Percentiles rank a stretch among this genome's conserved stretches.
Evolutionary conservation across 306 rosid genomes (phyloP).

Genomic region (Acmispon strigosus): DNA sequence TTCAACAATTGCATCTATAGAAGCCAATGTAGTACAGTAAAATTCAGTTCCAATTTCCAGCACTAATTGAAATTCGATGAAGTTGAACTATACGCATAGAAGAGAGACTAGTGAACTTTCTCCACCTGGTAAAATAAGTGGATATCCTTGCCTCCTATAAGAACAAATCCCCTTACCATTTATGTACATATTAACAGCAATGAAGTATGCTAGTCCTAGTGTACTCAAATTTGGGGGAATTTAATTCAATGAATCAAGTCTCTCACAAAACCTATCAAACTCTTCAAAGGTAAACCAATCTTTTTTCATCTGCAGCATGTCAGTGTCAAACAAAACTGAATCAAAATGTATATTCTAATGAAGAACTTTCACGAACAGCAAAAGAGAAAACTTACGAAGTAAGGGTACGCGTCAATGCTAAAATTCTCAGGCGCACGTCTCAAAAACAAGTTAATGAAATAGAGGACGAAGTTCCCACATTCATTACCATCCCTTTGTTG

Average conservation of each 20-base stretch:
- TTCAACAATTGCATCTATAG: background rate
- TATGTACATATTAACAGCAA: background rate
- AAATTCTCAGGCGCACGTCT: constrained; percentile 53
- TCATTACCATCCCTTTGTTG: constrained; percentile 66
- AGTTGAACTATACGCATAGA: background rate
- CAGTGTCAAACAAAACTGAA: constrained; percentile 19
- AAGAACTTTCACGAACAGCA: background rate
- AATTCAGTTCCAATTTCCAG: background rate
- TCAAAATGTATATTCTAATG: background rate
- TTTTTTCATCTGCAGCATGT: constrained; percentile 57
- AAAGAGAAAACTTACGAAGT: constrained; percentile 52
- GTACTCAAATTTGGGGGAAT: constrained; percentile 11
- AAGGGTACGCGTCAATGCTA: constrained; percentile 48
- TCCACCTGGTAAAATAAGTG: background rate
- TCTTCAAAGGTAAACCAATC: constrained; percentile 53
- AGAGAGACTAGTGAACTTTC: background rate
- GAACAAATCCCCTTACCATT: background rate
- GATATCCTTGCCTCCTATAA: background rate
- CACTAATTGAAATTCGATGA: background rate
- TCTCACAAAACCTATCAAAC: constrained; percentile 40
- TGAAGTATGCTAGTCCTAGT: background rate
- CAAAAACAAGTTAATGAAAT: constrained; percentile 60
- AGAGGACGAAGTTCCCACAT: constrained; percentile 73
- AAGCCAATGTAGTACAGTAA: background rate
- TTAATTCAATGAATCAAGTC: constrained; percentile 16